phyloP scores from a whole-genome alignment of 805 yeast genomes.

The Kurtzmaniella cleridarum region DNA sequence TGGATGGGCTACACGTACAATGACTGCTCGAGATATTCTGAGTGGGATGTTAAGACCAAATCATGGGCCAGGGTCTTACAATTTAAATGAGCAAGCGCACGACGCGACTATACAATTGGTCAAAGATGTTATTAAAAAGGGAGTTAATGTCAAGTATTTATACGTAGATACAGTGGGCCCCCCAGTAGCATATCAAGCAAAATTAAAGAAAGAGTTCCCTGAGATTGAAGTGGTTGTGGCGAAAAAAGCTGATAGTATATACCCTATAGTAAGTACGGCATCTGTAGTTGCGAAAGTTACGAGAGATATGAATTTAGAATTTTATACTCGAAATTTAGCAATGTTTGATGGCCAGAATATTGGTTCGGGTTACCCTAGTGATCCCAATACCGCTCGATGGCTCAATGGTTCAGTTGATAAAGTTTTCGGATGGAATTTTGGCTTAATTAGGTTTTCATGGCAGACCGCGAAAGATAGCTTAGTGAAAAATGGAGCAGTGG shows the following conservation, averaged over 20 bases:
- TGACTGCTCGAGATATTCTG: slow-evolving; percentile 84
- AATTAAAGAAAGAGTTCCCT: slow-evolving; percentile 68
- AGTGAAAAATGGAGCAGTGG: slow-evolving; percentile 44
- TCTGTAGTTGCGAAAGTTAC: slow-evolving; percentile 96
- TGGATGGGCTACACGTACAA: slow-evolving; percentile 84
- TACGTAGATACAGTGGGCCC: slow-evolving; percentile 98
- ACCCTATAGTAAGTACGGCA: slow-evolving; percentile 91
- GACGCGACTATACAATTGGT: slow-evolving; percentile 85
- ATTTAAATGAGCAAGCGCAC: slow-evolving; percentile 94
- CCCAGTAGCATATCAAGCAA: slow-evolving; percentile 75
- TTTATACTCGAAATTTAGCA: slow-evolving; percentile 24
- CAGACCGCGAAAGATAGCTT: slow-evolving; percentile 80
- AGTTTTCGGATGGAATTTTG: slow-evolving; percentile 79
- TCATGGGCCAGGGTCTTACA: slow-evolving; percentile 49
- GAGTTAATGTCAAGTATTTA: slow-evolving; percentile 63
- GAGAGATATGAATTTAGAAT: slow-evolving; percentile 59
- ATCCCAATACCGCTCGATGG: slow-evolving; percentile 83
- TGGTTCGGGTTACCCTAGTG: slow-evolving; percentile 95
- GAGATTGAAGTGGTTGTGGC: slow-evolving; percentile 69
- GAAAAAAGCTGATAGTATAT: slow-evolving; percentile 91
- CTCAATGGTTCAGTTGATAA: slow-evolving; percentile 55
- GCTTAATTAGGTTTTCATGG: slow-evolving; percentile 85
- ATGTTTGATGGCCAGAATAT: slow-evolving; percentile 32
- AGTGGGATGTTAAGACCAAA: slow-evolving; percentile 73
- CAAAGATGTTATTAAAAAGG: slow-evolving; percentile 52